phyloP scores from a whole-genome alignment of 352 stramenopile genomes.

The Phytophthora rubi region DNA sequence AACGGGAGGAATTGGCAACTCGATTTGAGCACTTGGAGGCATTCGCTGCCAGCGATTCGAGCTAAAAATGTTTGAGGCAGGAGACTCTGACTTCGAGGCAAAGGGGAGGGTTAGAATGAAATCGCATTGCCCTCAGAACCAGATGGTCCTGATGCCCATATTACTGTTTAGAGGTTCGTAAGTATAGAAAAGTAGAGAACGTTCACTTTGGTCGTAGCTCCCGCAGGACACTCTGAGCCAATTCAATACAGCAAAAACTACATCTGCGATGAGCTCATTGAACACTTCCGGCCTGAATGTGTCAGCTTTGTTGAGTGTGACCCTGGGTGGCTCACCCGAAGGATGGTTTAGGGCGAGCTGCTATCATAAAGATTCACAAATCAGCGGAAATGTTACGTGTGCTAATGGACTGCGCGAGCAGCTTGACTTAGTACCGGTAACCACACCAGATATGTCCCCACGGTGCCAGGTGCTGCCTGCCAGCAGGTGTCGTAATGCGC shows the following conservation, averaged over 20 bases:
- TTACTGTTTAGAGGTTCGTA: neutral
- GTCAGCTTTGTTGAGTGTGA: neutral
- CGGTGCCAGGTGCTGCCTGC: neutral
- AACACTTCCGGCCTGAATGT: neutral
- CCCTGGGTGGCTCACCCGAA: neutral
- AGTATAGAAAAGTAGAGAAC: neutral
- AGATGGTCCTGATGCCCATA: neutral
- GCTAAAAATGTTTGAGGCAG: slow-evolving; percentile 19
- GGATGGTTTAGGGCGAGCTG: neutral
- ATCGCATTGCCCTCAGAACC: neutral
- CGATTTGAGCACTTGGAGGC: slow-evolving; percentile 18
- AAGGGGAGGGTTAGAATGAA: neutral
- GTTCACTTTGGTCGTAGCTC: neutral
- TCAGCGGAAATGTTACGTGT: neutral
- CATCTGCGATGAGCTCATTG: neutral
- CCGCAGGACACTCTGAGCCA: neutral
- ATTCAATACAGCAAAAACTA: neutral
- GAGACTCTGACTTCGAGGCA: neutral
- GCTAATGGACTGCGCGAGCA: neutral
- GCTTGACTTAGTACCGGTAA: neutral
- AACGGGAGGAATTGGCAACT: slow-evolving; percentile 11
- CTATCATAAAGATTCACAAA: neutral
- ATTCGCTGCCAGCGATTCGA: neutral
- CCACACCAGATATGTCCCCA: neutral
- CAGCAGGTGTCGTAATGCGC: neutral